phyloP scores from a whole-genome alignment of 352 stramenopile genomes.

The Phytophthora tentaculata region DNA sequence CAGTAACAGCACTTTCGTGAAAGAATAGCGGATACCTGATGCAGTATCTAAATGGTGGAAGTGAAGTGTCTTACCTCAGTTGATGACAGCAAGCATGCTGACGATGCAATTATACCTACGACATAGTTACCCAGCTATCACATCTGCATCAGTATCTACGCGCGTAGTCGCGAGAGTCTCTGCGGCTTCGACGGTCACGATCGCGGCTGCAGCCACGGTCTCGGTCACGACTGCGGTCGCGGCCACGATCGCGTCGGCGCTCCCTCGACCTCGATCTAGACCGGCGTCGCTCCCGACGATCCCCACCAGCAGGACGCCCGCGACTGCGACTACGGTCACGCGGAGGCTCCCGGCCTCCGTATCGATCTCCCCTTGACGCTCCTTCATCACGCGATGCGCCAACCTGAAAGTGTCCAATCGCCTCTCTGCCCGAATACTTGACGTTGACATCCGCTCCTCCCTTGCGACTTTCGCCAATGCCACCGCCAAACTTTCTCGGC shows the following conservation, averaged over 20 bases:
- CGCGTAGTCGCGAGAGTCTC: constrained; percentile 55
- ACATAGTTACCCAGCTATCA: constrained; percentile 9
- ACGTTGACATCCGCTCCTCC: constrained; percentile 81
- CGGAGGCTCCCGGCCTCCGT: constrained; percentile 31
- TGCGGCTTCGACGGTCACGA: constrained; percentile 56
- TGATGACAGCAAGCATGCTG: constrained; percentile 13
- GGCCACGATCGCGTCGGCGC: constrained; percentile 45
- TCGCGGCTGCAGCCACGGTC: constrained; percentile 44
- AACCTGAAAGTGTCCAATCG: constrained; percentile 42
- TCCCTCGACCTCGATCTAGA: constrained; percentile 44
- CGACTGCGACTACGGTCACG: constrained; percentile 51
- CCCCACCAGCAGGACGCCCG: constrained; percentile 38
- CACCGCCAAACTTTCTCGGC: constrained; percentile 94
- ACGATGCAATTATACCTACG: constrained; percentile 19
- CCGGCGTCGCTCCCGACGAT: constrained; percentile 40
- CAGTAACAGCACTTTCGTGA: neutral
- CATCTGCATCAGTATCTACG: constrained; percentile 38
- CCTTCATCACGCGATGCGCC: constrained; percentile 40
- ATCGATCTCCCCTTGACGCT: constrained; percentile 37
- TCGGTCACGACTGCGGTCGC: constrained; percentile 48
- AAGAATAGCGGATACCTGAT: neutral
- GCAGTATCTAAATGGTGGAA: neutral
- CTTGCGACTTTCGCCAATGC: constrained; percentile 91
- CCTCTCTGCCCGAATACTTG: constrained; percentile 85
- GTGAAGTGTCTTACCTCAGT: constrained; percentile 15